phyloP scores from a whole-genome alignment of 2,329 filamentous ascomycete species.

The Xylariales sp. region DNA sequence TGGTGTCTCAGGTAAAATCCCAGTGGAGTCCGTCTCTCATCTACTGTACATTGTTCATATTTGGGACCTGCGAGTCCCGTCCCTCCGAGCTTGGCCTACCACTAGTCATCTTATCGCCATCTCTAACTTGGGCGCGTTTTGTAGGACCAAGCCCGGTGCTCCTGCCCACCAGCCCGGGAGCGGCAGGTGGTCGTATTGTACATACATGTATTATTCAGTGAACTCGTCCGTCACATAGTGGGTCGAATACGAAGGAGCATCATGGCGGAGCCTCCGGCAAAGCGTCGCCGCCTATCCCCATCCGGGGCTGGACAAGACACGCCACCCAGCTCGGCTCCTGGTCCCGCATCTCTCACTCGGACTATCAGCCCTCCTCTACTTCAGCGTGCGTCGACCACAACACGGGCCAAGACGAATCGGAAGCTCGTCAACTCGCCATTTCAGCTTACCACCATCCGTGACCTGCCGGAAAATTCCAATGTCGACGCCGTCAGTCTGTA shows the following conservation, averaged over 20 bases:
- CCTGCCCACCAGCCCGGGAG: too few species aligned
- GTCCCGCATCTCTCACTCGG: constrained; percentile 25
- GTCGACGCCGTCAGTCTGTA: constrained; percentile 59
- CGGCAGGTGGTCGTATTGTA: too few species aligned
- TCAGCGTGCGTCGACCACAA: not conserved
- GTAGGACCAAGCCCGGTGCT: too few species aligned
- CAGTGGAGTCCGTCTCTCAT: too few species aligned
- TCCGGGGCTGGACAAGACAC: constrained; percentile 8
- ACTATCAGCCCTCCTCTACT: constrained; percentile 42
- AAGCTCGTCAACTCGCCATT: constrained; percentile 56
- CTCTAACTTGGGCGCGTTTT: too few species aligned
- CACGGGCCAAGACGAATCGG: constrained; percentile 4
- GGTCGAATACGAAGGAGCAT: not conserved
- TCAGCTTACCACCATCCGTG: constrained; percentile 64
- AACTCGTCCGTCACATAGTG: too few species aligned
- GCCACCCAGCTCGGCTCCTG: constrained; percentile 5
- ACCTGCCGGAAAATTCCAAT: constrained; percentile 57
- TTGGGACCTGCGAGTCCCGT: too few species aligned
- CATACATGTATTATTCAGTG: too few species aligned
- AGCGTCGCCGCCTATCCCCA: constrained; percentile 17
- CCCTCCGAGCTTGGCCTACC: too few species aligned
- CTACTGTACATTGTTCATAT: too few species aligned
- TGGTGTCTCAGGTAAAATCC: too few species aligned
- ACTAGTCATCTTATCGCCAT: too few species aligned
- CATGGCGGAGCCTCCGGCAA: constrained; percentile 20